Conservation (phyloP, 1,139 yeast species). For the Wickerhamomyces sp. region DNA sequence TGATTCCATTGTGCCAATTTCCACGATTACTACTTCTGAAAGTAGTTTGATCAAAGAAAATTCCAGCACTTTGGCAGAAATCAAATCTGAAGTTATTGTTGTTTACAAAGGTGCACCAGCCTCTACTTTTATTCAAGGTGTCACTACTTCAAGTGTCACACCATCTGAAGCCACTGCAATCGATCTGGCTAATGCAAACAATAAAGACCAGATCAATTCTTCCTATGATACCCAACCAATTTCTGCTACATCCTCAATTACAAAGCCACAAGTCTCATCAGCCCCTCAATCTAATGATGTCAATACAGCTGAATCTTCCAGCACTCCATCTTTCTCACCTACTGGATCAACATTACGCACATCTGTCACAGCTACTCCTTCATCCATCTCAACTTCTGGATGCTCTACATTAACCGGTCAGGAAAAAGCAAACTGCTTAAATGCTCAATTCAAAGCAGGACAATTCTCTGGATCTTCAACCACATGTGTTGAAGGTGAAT, state of each 20-base stretch:
- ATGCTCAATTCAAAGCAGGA: conserved; percentile 31
- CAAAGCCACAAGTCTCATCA: too few relatives aligned
- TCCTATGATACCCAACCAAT: too few relatives aligned
- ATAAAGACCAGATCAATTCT: too few relatives aligned
- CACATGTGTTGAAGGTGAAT: conserved; percentile 43
- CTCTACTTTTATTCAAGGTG: background rate
- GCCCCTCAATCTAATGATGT: too few relatives aligned
- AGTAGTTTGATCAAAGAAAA: conserved; percentile 2
- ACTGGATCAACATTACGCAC: conserved; percentile 2
- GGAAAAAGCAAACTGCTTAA: conserved; percentile 36
- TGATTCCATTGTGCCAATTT: conserved; percentile 9
- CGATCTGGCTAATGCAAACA: too few relatives aligned
- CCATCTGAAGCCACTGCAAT: conserved; percentile 5
- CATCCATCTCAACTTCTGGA: conserved; percentile 18
- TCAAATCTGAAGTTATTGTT: background rate
- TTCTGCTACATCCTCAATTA: conserved; percentile 3
- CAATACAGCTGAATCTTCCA: too few relatives aligned
- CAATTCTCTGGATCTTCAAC: conserved; percentile 26
- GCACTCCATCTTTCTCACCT: conserved; percentile 4
- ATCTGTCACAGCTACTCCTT: conserved; percentile 1
- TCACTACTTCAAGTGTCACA: background rate
- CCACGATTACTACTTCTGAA: conserved; percentile 5
- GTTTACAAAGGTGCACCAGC: background rate
- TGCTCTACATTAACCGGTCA: conserved; percentile 33
- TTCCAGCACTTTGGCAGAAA: background rate